phyloP scores from a whole-genome alignment of 768 basidiomycete species.

The Mrakia frigida region DNA sequence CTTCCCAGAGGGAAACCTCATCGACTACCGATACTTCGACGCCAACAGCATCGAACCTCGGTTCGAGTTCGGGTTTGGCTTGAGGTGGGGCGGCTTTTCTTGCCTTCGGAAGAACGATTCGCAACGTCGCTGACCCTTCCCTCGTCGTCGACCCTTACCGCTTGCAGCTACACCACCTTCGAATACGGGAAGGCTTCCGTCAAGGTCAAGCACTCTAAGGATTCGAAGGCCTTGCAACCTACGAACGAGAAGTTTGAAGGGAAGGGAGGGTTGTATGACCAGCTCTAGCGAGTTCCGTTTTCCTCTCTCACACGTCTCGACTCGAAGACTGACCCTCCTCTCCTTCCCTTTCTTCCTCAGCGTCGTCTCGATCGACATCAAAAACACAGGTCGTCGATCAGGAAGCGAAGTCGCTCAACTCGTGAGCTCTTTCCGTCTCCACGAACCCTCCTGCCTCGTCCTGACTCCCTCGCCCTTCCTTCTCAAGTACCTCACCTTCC shows the following conservation, averaged over 20 bases:
- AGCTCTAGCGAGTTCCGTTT: background rate
- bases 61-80: conserved; percentile 38
- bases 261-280: conserved; percentile 41
- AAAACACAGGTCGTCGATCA: conserved; percentile 42
- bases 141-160: background rate
- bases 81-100: conserved; percentile 39
- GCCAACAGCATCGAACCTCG: conserved; percentile 51
- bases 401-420: conserved; percentile 46
- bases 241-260: conserved; percentile 44
- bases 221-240: conserved; percentile 38
- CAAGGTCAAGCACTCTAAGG: background rate
- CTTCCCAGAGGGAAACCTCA: conserved; percentile 22
- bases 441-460: background rate
- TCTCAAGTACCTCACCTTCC: conserved; percentile 26
- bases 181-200: background rate
- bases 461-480: background rate
- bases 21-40: conserved; percentile 30
- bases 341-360: conserved; percentile 29
- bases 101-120: conserved; percentile 24
- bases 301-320: background rate
- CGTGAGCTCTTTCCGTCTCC: background rate
- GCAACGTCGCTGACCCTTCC: conserved; percentile 34
- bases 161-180: conserved; percentile 19
- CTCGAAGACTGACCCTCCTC: background rate
- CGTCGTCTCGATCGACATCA: conserved; percentile 39